Evolutionary conservation across 305 asterid genomes (phyloP).

Genomic region (Fraxinus sp.): DNA sequence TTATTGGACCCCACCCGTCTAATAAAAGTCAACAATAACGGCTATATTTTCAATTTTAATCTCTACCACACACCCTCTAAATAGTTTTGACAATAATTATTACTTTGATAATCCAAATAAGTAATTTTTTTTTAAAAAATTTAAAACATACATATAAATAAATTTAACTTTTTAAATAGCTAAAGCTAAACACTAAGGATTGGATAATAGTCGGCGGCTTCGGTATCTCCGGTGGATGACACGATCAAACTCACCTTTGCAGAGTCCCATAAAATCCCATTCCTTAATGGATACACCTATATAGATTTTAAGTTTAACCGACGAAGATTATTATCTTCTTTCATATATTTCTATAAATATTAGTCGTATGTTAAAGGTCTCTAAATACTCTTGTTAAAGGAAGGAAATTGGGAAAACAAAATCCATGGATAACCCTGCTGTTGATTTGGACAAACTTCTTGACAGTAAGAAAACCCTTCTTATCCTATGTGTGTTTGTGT

Average conservation of each 20-base stretch:
- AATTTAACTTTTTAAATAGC: no score
- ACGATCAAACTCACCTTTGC: background rate
- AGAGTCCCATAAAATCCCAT: background rate
- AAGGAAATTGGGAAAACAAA: constrained; percentile 11
- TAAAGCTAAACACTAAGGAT: no score
- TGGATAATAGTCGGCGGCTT: background rate
- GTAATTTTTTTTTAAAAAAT: no score
- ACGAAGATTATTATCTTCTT: background rate
- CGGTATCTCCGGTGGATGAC: background rate
- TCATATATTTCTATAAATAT: background rate
- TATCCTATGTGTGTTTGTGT: background rate
- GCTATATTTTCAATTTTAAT: no score
- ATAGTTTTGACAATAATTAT: no score
- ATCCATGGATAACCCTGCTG: constrained; percentile 71
- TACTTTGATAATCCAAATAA: no score
- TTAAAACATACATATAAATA: no score
- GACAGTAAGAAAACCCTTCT: constrained; percentile 58
- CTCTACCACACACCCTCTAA: no score
- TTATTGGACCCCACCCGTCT: no score
- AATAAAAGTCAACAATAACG: no score
- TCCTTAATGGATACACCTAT: background rate
- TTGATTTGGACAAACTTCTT: constrained; percentile 89
- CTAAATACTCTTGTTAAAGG: background rate
- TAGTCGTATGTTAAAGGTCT: background rate
- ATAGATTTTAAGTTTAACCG: background rate